Percentiles rank a stretch among this genome's conserved stretches.
Evolutionary conservation across 192 early-diverging fungal species (phyloP).

Genomic region (Coemansia sp.): DNA sequence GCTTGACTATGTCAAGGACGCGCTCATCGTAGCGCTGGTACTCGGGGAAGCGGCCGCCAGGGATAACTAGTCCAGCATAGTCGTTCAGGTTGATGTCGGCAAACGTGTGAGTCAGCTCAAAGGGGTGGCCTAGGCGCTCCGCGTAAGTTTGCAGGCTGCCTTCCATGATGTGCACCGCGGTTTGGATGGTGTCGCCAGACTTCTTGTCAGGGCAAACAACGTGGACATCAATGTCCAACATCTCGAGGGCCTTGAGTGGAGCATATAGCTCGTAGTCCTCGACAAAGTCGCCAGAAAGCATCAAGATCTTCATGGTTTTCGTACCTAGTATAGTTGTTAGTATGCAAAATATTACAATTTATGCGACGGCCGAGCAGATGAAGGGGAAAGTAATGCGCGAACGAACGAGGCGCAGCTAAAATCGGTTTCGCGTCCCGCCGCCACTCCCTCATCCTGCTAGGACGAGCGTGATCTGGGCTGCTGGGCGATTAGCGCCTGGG

Average conservation of each 20-base stretch:
- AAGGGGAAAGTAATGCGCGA: background rate
- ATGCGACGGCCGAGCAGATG: background rate
- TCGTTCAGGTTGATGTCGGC: constrained; percentile 42
- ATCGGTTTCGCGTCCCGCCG: too few relatives aligned
- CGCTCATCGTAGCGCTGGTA: constrained; percentile 58
- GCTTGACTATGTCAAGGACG: constrained; percentile 52
- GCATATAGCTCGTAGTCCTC: constrained; percentile 63
- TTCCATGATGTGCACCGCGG: constrained; percentile 55
- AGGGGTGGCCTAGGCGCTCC: constrained; percentile 57
- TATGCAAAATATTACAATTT: background rate
- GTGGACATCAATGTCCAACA: constrained; percentile 57
- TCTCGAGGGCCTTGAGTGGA: constrained; percentile 57
- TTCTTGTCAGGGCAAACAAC: constrained; percentile 60
- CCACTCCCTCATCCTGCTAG: background rate
- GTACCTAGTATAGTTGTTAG: background rate
- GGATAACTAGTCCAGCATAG: constrained; percentile 60
- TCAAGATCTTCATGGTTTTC: constrained; percentile 29
- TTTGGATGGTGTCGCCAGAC: constrained; percentile 55
- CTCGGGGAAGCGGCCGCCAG: constrained; percentile 61
- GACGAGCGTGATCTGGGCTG: background rate
- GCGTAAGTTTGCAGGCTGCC: constrained; percentile 56
- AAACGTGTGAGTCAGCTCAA: constrained; percentile 50
- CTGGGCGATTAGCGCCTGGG: background rate
- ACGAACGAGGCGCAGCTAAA: too few relatives aligned
- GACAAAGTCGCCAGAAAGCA: constrained; percentile 38